Evolutionary conservation across 169 alveolate species (phyloP).

Genomic region (Eimeria necatrix): DNA sequence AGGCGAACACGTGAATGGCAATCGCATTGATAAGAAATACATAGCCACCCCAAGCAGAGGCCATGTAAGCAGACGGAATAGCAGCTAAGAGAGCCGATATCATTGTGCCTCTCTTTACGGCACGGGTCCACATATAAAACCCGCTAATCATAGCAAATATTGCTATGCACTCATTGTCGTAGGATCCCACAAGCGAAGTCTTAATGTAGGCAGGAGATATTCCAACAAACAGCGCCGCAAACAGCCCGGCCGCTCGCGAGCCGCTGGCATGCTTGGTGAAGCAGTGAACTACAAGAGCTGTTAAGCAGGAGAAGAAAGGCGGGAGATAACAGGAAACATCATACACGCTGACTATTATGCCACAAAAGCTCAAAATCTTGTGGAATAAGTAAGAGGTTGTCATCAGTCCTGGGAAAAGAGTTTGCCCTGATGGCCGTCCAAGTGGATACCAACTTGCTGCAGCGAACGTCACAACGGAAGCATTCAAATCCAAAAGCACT

Average conservation of each 20-base stretch:
- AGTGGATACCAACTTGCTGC: constrained; percentile 98
- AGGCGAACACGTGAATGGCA: constrained; percentile 95
- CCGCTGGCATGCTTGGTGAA: constrained; percentile 88
- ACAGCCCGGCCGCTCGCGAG: constrained; percentile 96
- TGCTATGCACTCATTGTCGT: constrained; percentile 99
- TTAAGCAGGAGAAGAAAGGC: constrained; percentile 96
- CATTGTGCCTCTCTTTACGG: constrained; percentile 96
- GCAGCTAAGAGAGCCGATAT: constrained; percentile 89
- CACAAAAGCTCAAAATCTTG: constrained; percentile 51
- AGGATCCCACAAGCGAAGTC: constrained; percentile 95
- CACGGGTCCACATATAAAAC: constrained; percentile 95
- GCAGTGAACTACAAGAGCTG: constrained; percentile 92
- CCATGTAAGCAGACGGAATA: constrained; percentile 87
- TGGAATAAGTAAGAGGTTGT: constrained; percentile 94
- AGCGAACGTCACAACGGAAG: neutral
- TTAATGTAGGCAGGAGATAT: constrained; percentile 98
- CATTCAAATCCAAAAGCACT: neutral
- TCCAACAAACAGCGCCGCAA: constrained; percentile 97
- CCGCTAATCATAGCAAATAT: constrained; percentile 97
- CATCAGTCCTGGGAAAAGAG: constrained; percentile 99
- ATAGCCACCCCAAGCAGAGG: constrained; percentile 99
- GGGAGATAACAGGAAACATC: constrained; percentile 98
- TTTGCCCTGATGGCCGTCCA: constrained; percentile 99
- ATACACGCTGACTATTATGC: constrained; percentile 94
- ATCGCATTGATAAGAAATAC: constrained; percentile 97